Evolutionary conservation across 306 rosid genomes (phyloP).

Genomic region (Styphnolobium japonicum): DNA sequence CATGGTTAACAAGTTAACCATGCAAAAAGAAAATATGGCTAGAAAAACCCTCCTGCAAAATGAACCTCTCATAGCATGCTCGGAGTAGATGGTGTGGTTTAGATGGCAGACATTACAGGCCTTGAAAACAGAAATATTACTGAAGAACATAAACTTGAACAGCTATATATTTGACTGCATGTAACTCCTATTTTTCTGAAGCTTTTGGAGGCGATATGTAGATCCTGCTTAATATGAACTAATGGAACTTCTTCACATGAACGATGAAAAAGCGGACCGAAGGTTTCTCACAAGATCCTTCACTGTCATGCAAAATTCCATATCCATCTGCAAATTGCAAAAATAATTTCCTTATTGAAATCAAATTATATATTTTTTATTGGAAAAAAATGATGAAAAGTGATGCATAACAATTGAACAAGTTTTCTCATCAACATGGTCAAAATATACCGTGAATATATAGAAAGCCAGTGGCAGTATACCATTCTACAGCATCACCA

Average conservation of each 20-base stretch:
- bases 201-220: constrained; percentile 27
- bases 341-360: not conserved
- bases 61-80: constrained; percentile 45
- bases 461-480: not conserved
- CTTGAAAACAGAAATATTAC: constrained; percentile 21
- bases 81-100: constrained; percentile 27
- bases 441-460: not conserved
- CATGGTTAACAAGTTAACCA: constrained; percentile 55
- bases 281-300: constrained; percentile 73
- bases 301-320: constrained; percentile 56
- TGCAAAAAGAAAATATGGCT: constrained; percentile 30
- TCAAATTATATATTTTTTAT: not conserved
- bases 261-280: constrained; percentile 48
- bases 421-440: not conserved
- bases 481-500: not conserved
- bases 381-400: not conserved
- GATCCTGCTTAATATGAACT: not conserved
- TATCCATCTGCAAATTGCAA: constrained; percentile 65
- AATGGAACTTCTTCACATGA: constrained; percentile 38
- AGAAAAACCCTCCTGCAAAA: constrained; percentile 42
- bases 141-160: constrained; percentile 26
- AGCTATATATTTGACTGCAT: not conserved
- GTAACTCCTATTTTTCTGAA: constrained; percentile 29
- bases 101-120: constrained; percentile 41
- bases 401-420: not conserved